Base-by-base conservation (phyloP, 352 stramenopile species). In the Phytophthora agathidicida region DNA sequence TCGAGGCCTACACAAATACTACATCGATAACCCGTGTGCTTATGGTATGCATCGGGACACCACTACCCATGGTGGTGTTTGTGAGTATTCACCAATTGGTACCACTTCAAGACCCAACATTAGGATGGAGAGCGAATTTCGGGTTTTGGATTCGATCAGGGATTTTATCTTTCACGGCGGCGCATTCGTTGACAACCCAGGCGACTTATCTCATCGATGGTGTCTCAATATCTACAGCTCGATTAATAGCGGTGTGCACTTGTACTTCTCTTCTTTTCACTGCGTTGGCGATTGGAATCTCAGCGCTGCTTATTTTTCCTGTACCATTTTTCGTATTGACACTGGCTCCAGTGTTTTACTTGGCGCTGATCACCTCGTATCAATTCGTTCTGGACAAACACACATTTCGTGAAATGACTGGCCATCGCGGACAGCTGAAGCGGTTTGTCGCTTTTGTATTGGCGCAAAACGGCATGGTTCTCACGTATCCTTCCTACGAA, bases 401-500 rank as follows among this genome's bases (percentile, higher is more conserved):
- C 22, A 10, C 38, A 11, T 10, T 68, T 52, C 42, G 23, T 13
- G 27, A 62, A 62, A 46, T 51, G 36, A 6, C 57, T 6, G n/a
- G 31, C 7, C 11, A 52, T 30, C 32, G 37, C 8, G 59, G 47
- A 9, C 50, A 68, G 39, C 11, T 60, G 14, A 28, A 52, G 16
- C 27, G 22, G 8, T 68, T 42, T 19, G 24, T 57, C 5, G 31
- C 7, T 19, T 68, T 63, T 13, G 28, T 67, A 9, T 17, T 3
- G 13, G 50, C 31, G 13, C 35, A 62, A 36, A 56, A 55, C 3
- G 13, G 35, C 5, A 60, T 66, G 33, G 41, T 33, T 3, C 35
- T 54, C 17, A 50, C 19, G 9, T 71, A 67, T 50, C 62, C 62
- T 7, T 42, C 62, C 0, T 71, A 71, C n/a, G 52, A 61, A 22